phyloP scores from a whole-genome alignment of 495 filamentous ascomycete species.

The Parathielavia hyrcaniae region DNA sequence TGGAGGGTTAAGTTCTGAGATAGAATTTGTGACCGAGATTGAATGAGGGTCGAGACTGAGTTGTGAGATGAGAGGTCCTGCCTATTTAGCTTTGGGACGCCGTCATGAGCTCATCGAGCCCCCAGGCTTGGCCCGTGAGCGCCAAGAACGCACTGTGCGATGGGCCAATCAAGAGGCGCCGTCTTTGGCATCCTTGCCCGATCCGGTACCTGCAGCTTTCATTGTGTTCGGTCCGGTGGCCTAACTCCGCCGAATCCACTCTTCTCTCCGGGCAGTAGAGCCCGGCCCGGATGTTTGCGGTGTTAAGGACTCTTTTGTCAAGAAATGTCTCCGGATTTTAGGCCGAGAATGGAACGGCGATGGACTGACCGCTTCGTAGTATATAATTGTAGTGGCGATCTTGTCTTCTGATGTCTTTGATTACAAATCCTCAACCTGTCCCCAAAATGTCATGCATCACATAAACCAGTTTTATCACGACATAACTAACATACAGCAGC shows the following conservation, averaged over 20 bases:
- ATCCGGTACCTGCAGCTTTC: slow-evolving; percentile 10
- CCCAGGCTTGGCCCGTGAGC: neutral
- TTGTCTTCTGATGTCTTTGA: too few species aligned
- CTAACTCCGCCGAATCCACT: neutral
- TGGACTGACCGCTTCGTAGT: too few species aligned
- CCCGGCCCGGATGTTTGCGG: neutral
- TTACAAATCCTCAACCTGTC: too few species aligned
- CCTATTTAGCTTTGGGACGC: neutral
- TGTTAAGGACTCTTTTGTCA: neutral
- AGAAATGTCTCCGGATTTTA: too few species aligned
- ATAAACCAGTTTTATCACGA: neutral
- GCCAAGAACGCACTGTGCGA: neutral
- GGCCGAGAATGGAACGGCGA: too few species aligned
- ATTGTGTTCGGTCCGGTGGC: neutral
- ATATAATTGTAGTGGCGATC: too few species aligned
- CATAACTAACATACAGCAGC: too few species aligned
- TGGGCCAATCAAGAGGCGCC: neutral
- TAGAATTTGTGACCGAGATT: too few species aligned
- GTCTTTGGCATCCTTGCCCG: neutral
- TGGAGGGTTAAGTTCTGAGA: neutral
- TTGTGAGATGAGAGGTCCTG: neutral
- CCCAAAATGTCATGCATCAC: neutral
- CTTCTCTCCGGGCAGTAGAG: neutral
- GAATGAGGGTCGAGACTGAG: too few species aligned
- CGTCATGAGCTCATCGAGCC: neutral